These are phyloP conservation scores for Lachnellula arida DNA, from an alignment of 2,329 filamentous ascomycete species.

Conservation along the genomic window DNA sequence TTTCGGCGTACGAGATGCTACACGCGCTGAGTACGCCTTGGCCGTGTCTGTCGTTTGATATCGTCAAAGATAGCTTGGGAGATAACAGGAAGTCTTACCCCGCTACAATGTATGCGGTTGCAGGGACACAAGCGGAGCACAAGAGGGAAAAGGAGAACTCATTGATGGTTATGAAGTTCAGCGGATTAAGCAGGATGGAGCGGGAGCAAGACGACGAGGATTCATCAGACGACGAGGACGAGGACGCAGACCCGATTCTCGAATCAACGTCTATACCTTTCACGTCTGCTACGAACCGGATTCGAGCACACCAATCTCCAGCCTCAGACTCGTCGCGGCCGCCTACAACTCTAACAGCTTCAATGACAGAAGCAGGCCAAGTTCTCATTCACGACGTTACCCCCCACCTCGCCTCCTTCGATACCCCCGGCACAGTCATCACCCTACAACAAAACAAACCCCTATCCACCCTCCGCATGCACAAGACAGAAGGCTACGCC, in stretches of 20 bases:
- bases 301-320: slow-evolving; percentile 78
- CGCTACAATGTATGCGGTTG: slow-evolving; percentile 89
- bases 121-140: slow-evolving; percentile 85
- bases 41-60: slow-evolving; percentile 96
- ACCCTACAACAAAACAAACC: slow-evolving; percentile 84
- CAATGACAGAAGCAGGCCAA: slow-evolving; percentile 86
- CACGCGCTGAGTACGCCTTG: slow-evolving; percentile 91
- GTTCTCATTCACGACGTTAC: slow-evolving; percentile 94
- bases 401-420: slow-evolving; percentile 82
- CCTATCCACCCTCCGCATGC: slow-evolving; percentile 78
- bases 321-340: slow-evolving; percentile 64
- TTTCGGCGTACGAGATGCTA: slow-evolving; percentile 96
- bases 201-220: slow-evolving; percentile 61
- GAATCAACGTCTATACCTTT: slow-evolving; percentile 88
- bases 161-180: slow-evolving; percentile 94
- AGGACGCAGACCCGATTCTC: slow-evolving; percentile 77
- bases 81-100: slow-evolving; percentile 91
- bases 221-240: slow-evolving; percentile 68
- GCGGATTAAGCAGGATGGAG: slow-evolving; percentile 84
- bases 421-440: slow-evolving; percentile 77
- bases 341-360: slow-evolving; percentile 79
- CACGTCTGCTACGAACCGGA: slow-evolving; percentile 85
- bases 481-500: slow-evolving; percentile 91
- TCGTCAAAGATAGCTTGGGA: slow-evolving; percentile 79
- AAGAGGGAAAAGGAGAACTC: slow-evolving; percentile 78